Evolutionary conservation across 2,329 filamentous ascomycete species (phyloP), one percentile per base, ranked within the genome.

Genomic region (Cladophialophora carrionii): DNA sequence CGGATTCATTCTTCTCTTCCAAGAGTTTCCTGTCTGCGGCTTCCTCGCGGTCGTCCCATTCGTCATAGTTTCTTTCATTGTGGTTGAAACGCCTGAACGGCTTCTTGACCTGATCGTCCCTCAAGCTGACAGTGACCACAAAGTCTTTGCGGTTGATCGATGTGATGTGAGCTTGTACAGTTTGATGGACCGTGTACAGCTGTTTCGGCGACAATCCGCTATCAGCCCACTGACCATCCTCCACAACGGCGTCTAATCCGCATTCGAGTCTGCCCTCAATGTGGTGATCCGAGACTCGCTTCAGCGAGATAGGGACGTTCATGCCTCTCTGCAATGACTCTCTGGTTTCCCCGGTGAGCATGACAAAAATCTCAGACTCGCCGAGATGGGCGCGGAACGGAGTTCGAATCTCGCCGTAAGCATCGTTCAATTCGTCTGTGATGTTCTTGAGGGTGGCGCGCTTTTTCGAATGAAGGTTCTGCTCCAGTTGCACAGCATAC

Each of bases 391-490:
- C 79, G 52, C 85, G 84, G 74, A 96, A 97, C 69, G 88, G 88
- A 72, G 91, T 89, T 53, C 95, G 88, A 62, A 99, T 83, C 76
- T 99, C 95, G 78, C 99, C 95, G 76, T 96, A 99, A 0, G 95
- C 93, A 22, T 90, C 88, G 73, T 95, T 90, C 57, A 99, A 82
- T 78, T 99, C 95, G 17, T 92, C 93, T 68, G 95, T 90, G 74
- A 99, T 99, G 0, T 92, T 96, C 78, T 99, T 95, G 12, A 99
- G 84, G 0, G 95, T 99, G 1, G 94, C 94, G 64, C 95, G 91
- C 82, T 99, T 99, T 70, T 90, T 88, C 76, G 97, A 93, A 72
- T 92, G 92, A 75, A 96, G 93, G 72, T 96, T 96, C 71, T 86
- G 89, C 80, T 97, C 90, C 69, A 99, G 83, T 80, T 99, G 94